phyloP scores from a whole-genome alignment of 768 basidiomycete genomes.

The Cystofilobasidium ferigula region DNA sequence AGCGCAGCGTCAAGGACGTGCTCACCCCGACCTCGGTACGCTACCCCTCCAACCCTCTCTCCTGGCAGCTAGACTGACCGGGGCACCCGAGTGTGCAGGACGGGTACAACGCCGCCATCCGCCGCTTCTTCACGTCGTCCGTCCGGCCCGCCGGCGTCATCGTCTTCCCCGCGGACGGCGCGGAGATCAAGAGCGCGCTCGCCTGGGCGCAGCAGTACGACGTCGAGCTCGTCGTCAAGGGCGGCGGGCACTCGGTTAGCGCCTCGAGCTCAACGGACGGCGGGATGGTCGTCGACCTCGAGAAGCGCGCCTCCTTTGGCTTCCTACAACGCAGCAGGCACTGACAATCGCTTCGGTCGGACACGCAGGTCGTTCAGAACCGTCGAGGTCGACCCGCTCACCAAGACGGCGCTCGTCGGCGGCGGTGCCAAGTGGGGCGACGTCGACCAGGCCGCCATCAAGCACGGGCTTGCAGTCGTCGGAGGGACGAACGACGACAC shows the following conservation, averaged over 20 bases:
- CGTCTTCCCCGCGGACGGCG: background rate
- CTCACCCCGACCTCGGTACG: too few species aligned
- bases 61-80: too few species aligned
- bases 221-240: constrained; percentile 21
- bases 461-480: constrained; percentile 30
- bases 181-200: constrained; percentile 1
- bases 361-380: constrained; percentile 2
- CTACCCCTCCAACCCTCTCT: too few species aligned
- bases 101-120: background rate
- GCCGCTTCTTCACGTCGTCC: background rate
- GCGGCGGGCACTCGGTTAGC: constrained; percentile 22
- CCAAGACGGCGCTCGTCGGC: constrained; percentile 17
- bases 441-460: constrained; percentile 26
- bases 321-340: background rate
- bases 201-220: background rate
- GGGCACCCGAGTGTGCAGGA: background rate
- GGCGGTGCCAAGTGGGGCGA: constrained; percentile 25
- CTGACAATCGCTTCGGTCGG: background rate
- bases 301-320: background rate
- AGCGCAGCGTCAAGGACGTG: too few species aligned
- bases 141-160: background rate
- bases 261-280: constrained; percentile 22
- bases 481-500: constrained; percentile 29
- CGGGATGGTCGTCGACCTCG: constrained; percentile 25
- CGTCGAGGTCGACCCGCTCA: constrained; percentile 17